phyloP scores from a whole-genome alignment of 345 rosid genomes.

The Lepidium aucheri region DNA sequence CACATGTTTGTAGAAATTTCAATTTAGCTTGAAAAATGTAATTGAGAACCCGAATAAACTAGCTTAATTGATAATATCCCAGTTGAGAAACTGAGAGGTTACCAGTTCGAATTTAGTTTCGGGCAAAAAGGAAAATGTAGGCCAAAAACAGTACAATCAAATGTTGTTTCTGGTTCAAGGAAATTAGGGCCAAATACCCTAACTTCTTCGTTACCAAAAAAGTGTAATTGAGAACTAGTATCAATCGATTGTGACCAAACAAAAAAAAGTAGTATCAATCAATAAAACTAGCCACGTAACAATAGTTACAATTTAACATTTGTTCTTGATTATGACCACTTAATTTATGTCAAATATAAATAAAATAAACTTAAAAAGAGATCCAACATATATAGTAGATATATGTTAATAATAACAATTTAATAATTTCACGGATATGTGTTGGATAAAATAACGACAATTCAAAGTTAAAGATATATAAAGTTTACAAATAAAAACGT shows the following conservation, averaged over 20 bases:
- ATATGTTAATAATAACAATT: neutral
- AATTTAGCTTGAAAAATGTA: neutral
- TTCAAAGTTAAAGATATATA: neutral
- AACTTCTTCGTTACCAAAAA: too few relatives aligned
- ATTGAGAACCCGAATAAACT: too few relatives aligned
- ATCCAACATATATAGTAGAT: neutral
- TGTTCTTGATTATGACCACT: slow-evolving; percentile 5
- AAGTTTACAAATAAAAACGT: neutral
- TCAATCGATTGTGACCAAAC: too few relatives aligned
- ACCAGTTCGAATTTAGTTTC: too few relatives aligned
- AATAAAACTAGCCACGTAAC: neutral
- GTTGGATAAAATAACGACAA: slow-evolving; percentile 19
- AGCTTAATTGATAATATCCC: too few relatives aligned
- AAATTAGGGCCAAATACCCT: too few relatives aligned
- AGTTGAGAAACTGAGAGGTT: too few relatives aligned
- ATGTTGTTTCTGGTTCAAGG: too few relatives aligned
- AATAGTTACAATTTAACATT: neutral
- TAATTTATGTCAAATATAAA: neutral
- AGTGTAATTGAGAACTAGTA: too few relatives aligned
- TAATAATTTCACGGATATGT: neutral
- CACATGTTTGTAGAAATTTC: neutral
- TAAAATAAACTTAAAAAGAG: neutral
- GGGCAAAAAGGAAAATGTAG: too few relatives aligned
- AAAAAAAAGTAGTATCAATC: neutral
- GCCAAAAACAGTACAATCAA: too few relatives aligned